Evolutionary conservation across 2,329 filamentous ascomycete species (phyloP), one percentile per base, ranked within the genome.

Genomic region (Gliomastix tumulicola): DNA sequence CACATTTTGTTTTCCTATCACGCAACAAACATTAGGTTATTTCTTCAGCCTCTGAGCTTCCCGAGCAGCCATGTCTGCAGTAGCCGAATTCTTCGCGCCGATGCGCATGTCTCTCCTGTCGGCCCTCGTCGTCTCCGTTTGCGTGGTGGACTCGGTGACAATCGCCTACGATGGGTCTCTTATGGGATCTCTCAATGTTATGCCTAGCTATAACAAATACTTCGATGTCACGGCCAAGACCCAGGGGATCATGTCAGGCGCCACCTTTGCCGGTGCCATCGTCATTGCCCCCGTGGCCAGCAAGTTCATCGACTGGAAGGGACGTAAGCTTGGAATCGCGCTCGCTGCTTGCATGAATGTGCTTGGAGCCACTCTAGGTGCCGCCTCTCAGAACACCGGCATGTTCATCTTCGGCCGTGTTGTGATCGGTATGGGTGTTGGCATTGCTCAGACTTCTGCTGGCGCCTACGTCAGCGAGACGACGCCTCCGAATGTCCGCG

Each of bases 121-220:
- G 17, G 34, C 34, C 7, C 21, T 35, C 13, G 21, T 40, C 11
- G 22, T 40, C 16, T 43, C 43, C 4, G 45, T 48, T 25, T 54
- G 48, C 28, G 49, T 53, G 6, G 45, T 51, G 30, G 49, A 53
- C 40, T 50, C 49, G 7, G 47, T 50, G 6, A 45, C 45, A 7
- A 36, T 39, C 21, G 54, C 57, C 23, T 63, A 66, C 39, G 63
- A 68, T 40, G 62, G 63, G 9, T 69, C 65, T 4, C 68, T 74
- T 58, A 55, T 74, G 51, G 74, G 74, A 37, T 69, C 67, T 0
- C 59, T 77, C 27, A 72, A 73, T 41, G 74, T 76, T 41, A 50
- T 76, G 12, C 68, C 69, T 0, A 64, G 61, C 2, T 76, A 76
- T 48, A 65, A 59, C 0, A 57, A 69, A 32, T 76, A 74, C 48